These are phyloP conservation scores for Lactarius akahatsu DNA, from an alignment of 768 basidiomycete species.

Conservation along the genomic window DNA sequence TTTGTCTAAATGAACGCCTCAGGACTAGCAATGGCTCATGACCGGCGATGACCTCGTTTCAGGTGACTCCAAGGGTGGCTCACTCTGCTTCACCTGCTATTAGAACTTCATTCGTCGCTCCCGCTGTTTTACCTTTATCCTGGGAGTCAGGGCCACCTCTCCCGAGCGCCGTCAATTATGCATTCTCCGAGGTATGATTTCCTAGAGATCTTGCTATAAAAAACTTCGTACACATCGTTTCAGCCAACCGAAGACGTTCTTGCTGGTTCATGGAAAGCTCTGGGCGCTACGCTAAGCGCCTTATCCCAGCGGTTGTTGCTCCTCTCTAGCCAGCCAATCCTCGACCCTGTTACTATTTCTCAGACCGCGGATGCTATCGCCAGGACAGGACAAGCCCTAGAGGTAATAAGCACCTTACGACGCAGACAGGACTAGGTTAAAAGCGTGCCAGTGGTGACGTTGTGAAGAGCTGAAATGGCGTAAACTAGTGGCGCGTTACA, in stretches of 20 bases:
- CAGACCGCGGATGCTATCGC: constrained; percentile 29
- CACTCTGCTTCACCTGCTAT: constrained; percentile 5
- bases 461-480: constrained; percentile 20
- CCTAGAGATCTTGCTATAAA: background rate
- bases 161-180: background rate
- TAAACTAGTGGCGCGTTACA: constrained; percentile 13
- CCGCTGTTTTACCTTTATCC: background rate
- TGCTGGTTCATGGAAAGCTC: constrained; percentile 12
- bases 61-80: constrained; percentile 1
- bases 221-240: background rate
- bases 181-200: constrained; percentile 12
- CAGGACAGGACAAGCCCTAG: constrained; percentile 26
- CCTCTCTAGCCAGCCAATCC: constrained; percentile 19
- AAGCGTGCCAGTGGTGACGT: constrained; percentile 12
- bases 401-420: constrained; percentile 21
- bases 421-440: constrained; percentile 16
- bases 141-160: constrained; percentile 9
- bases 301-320: constrained; percentile 24
- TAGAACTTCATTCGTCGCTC: background rate
- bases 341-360: constrained; percentile 23
- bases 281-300: constrained; percentile 16
- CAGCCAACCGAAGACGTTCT: constrained; percentile 13
- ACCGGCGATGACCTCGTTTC: background rate
- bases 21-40: background rate
- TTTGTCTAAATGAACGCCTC: constrained; percentile 8